These are phyloP conservation scores for Sideroxylon spinosum DNA, from an alignment of 179 eudicot genomes.

Conservation along the genomic window DNA sequence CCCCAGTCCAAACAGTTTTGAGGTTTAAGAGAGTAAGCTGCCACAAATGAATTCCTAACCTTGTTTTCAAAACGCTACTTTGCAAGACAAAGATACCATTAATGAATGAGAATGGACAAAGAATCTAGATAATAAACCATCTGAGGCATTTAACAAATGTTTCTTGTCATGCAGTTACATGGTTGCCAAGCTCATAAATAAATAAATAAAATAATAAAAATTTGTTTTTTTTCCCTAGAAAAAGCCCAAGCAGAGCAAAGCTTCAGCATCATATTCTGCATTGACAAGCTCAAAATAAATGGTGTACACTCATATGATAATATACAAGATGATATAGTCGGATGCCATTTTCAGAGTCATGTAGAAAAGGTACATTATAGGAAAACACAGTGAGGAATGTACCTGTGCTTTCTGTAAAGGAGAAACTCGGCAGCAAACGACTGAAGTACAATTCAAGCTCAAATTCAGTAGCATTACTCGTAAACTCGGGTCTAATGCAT, in stretches of 20 bases:
- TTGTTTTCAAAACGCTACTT: neutral
- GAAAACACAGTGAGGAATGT: neutral
- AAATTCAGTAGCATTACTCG: constrained; percentile 76
- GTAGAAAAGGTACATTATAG: neutral
- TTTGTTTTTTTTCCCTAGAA: neutral
- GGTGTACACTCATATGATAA: neutral
- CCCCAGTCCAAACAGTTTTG: neutral
- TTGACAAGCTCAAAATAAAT: constrained; percentile 1
- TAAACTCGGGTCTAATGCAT: constrained; percentile 79
- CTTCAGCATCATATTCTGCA: neutral
- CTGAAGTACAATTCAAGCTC: constrained; percentile 84
- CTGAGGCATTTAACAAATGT: neutral
- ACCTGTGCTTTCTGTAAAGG: constrained; percentile 99
- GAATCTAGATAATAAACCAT: neutral
- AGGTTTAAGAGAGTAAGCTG: neutral
- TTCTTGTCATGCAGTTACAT: neutral
- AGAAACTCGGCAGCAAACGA: constrained; percentile 98
- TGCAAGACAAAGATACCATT: neutral
- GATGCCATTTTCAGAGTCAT: neutral
- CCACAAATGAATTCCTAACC: constrained; percentile 1
- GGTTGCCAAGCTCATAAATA: neutral
- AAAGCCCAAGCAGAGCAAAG: neutral
- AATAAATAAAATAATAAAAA: neutral
- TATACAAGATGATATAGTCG: neutral
- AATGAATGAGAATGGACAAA: neutral